phyloP scores from a whole-genome alignment of 345 rosid genomes.

The Lepidium africanum region DNA sequence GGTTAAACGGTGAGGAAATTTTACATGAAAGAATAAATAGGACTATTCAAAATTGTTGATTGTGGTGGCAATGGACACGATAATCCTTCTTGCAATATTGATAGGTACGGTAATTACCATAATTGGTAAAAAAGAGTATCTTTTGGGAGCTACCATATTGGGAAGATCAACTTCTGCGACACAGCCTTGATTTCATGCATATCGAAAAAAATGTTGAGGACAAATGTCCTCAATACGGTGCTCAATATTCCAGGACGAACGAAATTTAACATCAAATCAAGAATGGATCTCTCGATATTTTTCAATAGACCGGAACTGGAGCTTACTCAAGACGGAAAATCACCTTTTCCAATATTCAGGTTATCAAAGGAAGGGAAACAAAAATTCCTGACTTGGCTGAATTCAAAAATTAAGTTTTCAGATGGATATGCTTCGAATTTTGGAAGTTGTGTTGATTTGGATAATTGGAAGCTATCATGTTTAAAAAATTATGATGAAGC shows the following conservation, averaged over 20 bases:
- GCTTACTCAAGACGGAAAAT: background rate
- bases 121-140: background rate
- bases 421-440: background rate
- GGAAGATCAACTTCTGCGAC: background rate
- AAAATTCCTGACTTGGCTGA: background rate
- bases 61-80: background rate
- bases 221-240: no score
- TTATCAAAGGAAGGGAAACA: background rate
- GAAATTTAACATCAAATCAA: background rate
- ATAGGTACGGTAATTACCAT: background rate
- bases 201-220: background rate
- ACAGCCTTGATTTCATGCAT: background rate
- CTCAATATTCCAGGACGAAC: no score
- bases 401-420: background rate
- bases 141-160: background rate
- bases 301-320: background rate
- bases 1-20: background rate
- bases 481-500: background rate
- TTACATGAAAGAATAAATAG: background rate
- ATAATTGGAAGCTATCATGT: background rate
- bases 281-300: background rate
- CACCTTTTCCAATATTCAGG: background rate
- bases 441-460: background rate
- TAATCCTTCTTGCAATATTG: background rate
- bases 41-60: background rate